Conservation (phyloP, 2,329 filamentous ascomycete genomes). For the Stenocarpella maydis region DNA sequence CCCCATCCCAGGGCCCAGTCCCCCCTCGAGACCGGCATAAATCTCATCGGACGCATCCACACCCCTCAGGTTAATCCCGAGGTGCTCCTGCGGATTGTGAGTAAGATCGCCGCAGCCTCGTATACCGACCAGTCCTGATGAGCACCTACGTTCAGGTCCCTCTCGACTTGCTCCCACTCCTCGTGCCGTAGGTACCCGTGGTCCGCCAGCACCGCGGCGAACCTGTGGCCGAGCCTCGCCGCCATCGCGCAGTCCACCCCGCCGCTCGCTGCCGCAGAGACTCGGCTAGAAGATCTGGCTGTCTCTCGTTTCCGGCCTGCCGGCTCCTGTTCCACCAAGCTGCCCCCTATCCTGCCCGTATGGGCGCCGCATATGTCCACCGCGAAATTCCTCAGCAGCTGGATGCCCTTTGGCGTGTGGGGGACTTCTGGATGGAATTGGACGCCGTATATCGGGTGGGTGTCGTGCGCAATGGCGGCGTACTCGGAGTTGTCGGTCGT, state of each 20-base stretch:
- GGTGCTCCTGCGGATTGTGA: constrained; percentile 72
- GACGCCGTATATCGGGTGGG: constrained; percentile 78
- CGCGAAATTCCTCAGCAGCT: constrained; percentile 83
- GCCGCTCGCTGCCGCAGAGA: constrained; percentile 65
- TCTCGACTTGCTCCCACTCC: constrained; percentile 83
- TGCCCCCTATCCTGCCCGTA: constrained; percentile 84
- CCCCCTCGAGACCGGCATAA: constrained; percentile 76
- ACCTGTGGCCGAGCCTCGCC: constrained; percentile 74
- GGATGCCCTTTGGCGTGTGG: constrained; percentile 63
- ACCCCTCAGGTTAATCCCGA: constrained; percentile 91
- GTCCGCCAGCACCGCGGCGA: constrained; percentile 82
- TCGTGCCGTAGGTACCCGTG: constrained; percentile 85
- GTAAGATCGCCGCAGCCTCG: constrained; percentile 23
- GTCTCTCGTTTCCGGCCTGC: constrained; percentile 81
- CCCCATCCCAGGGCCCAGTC: constrained; percentile 84
- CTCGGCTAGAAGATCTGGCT: constrained; percentile 83
- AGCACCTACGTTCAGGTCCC: constrained; percentile 46
- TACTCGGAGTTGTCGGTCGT: constrained; percentile 79
- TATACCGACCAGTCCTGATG: constrained; percentile 9
- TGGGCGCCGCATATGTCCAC: constrained; percentile 81
- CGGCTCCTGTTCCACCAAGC: constrained; percentile 85
- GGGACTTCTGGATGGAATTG: constrained; percentile 89
- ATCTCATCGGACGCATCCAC: constrained; percentile 82
- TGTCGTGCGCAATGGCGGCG: constrained; percentile 79
- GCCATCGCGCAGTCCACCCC: constrained; percentile 92